These are phyloP conservation scores for Juncus effusus DNA, from an alignment of 176 grass and related monocot genomes.

Conservation along the genomic window DNA sequence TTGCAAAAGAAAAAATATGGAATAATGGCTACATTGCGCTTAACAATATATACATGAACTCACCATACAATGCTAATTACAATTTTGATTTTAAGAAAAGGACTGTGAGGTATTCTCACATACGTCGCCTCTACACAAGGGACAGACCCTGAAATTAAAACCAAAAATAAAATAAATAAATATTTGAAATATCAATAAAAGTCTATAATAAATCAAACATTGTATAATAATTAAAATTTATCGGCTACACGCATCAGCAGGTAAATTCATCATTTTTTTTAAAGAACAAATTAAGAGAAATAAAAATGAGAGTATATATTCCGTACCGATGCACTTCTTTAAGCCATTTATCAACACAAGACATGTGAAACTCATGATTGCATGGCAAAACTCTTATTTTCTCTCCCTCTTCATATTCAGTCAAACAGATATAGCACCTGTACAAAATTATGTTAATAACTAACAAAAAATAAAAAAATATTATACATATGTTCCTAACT, in stretches of 20 bases:
- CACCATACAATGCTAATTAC: not conserved
- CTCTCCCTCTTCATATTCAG: conserved; percentile 88
- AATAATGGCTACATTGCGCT: conserved; percentile 7
- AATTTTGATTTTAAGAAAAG: conserved; percentile 9
- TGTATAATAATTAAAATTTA: not conserved
- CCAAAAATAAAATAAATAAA: conserved; percentile 1
- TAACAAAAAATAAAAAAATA: conserved; percentile 12
- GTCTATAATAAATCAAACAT: not conserved
- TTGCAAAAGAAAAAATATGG: not conserved
- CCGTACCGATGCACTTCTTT: conserved; percentile 86
- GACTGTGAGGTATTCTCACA: conserved; percentile 41
- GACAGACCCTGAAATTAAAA: conserved; percentile 63
- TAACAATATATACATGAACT: conserved; percentile 4
- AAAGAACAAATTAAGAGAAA: not conserved
- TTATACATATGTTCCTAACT: no score
- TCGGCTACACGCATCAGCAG: not conserved
- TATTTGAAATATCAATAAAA: conserved; percentile 9
- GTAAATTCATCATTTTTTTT: not conserved
- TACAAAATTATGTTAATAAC: not conserved
- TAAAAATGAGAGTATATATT: not conserved
- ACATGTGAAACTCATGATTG: conserved; percentile 83
- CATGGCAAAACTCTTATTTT: conserved; percentile 80
- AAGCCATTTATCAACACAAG: conserved; percentile 92
- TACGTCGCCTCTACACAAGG: conserved; percentile 72
- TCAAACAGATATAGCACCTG: conserved; percentile 93